These are phyloP conservation scores for Nemania diffusa DNA, from an alignment of 2,329 filamentous ascomycete genomes.

Conservation along the genomic window DNA sequence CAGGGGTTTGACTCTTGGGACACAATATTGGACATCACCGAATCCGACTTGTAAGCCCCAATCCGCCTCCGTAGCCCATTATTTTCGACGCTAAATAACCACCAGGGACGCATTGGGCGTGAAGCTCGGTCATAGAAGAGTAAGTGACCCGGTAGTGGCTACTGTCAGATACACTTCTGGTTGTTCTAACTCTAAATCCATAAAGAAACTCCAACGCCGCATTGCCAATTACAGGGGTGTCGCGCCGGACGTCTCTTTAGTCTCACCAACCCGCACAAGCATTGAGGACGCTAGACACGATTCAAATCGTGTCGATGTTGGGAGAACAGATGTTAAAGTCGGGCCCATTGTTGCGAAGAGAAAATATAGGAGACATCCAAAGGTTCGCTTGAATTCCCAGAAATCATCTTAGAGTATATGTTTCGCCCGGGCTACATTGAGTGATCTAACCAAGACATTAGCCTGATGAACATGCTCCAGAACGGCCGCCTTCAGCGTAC, in stretches of 20 bases:
- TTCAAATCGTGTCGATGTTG: slow-evolving; percentile 59
- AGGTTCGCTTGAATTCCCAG: slow-evolving; percentile 59
- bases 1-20: slow-evolving; percentile 90
- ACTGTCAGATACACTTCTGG: not conserved
- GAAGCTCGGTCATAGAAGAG: slow-evolving; percentile 82
- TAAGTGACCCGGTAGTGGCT: slow-evolving; percentile 55
- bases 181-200: slow-evolving; percentile 12
- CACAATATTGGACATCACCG: slow-evolving; percentile 83
- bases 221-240: slow-evolving; percentile 79
- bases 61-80: not conserved
- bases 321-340: slow-evolving; percentile 57
- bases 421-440: not conserved
- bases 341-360: slow-evolving; percentile 66
- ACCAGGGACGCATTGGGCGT: slow-evolving; percentile 76
- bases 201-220: slow-evolving; percentile 81
- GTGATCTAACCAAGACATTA: slow-evolving; percentile 49
- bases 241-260: slow-evolving; percentile 63
- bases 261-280: slow-evolving; percentile 60
- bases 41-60: slow-evolving; percentile 78
- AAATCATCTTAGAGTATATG: not conserved
- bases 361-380: slow-evolving; percentile 82
- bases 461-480: slow-evolving; percentile 82
- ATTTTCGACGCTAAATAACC: slow-evolving; percentile 33
- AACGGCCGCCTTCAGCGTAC: slow-evolving; percentile 83
- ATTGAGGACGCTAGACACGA: slow-evolving; percentile 67